A percentile compares a stretch with the other conserved stretches of the same genome.
These are phyloP conservation scores for Eucalyptus pumila DNA, from an alignment of 345 rosid genomes.

Conservation along the genomic window DNA sequence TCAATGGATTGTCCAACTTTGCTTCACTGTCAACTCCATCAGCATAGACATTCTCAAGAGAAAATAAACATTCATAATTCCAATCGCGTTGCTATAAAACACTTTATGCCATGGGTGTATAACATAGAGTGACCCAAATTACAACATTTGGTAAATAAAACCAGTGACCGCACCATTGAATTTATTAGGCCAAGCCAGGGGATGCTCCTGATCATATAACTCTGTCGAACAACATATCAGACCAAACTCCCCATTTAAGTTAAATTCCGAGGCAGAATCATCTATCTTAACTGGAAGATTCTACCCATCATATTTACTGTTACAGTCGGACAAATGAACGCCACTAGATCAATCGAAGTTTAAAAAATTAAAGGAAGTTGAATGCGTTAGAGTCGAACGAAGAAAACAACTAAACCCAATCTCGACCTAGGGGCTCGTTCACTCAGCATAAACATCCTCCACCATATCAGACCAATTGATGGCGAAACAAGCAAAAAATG, in stretches of 20 bases:
- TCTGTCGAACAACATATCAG: not conserved
- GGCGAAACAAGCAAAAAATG: not conserved
- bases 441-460: not conserved
- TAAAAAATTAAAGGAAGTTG: not conserved
- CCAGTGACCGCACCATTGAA: not conserved
- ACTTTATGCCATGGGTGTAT: not conserved
- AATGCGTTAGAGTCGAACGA: not conserved
- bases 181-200: not conserved
- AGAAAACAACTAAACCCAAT: not conserved
- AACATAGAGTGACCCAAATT: not conserved
- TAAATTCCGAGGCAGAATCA: rapidly evolving
- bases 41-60: not conserved
- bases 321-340: rapidly evolving
- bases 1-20: not conserved
- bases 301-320: not conserved
- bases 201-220: not conserved
- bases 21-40: not conserved
- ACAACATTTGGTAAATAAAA: not conserved
- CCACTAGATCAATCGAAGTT: not conserved
- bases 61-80: not conserved
- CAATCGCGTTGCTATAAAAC: not conserved
- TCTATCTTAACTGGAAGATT: not conserved
- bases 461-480: not conserved
- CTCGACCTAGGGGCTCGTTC: not conserved
- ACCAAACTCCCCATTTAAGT: rapidly evolving